A percentile compares a stretch with the other conserved stretches of the same genome.
phyloP scores from a whole-genome alignment of 306 rosid species.

The Trichosanthes cucumerina region DNA sequence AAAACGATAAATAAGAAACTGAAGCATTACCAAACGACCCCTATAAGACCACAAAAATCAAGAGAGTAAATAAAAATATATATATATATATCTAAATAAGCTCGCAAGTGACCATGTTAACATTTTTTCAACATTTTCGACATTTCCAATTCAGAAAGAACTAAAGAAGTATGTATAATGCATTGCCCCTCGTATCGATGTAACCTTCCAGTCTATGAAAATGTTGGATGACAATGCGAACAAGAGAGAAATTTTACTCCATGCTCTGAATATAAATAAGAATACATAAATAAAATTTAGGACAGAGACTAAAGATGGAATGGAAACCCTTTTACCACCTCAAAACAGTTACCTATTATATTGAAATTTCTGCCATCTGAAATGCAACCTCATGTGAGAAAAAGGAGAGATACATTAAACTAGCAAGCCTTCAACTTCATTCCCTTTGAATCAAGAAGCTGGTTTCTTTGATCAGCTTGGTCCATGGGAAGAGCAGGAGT shows the following conservation, averaged over 20 bases:
- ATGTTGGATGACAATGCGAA: not conserved
- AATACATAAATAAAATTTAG: not conserved
- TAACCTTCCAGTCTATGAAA: not conserved
- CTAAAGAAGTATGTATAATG: not conserved
- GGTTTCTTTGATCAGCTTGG: conserved; percentile 3
- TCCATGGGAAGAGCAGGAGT: conserved; percentile 3
- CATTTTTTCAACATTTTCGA: not conserved
- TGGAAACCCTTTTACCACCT: not conserved
- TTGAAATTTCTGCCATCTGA: not conserved
- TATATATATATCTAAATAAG: not conserved
- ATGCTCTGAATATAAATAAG: not conserved
- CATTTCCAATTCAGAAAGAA: not conserved
- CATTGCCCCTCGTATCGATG: not conserved
- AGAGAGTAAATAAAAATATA: not conserved
- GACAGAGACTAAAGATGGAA: not conserved
- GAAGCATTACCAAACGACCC: not conserved
- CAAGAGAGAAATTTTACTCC: not conserved
- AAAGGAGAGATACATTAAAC: not conserved
- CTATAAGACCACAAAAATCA: not conserved
- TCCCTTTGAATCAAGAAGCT: conserved; percentile 10
- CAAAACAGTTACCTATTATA: not conserved
- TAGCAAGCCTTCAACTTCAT: conserved; percentile 8
- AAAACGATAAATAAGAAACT: not conserved
- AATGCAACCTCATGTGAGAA: not conserved
- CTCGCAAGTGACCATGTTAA: no score